phyloP scores from a whole-genome alignment of 1,284 basidiomycete genomes.

The Irpex sp. region DNA sequence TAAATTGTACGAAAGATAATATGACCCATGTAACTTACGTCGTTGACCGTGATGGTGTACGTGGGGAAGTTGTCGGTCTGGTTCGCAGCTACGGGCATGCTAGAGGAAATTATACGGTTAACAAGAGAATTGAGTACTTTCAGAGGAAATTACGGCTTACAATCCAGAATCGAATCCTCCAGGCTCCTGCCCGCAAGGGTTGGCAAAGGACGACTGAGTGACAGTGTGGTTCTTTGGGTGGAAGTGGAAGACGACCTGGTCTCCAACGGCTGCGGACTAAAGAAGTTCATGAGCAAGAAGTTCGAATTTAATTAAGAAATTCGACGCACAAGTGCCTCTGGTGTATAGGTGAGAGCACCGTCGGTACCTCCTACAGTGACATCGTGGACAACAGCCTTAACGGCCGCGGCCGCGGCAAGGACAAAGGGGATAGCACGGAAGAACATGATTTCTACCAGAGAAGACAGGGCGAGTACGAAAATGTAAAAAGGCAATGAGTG shows the following conservation, averaged over 20 bases:
- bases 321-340: constrained; percentile 48
- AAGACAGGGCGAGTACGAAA: constrained; percentile 20
- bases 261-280: constrained; percentile 46
- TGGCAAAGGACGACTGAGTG: constrained; percentile 52
- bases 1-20: background rate
- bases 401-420: constrained; percentile 44
- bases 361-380: constrained; percentile 49
- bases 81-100: constrained; percentile 46
- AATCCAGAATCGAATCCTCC: constrained; percentile 58
- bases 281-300: constrained; percentile 6
- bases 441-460: constrained; percentile 40
- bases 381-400: constrained; percentile 38
- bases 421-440: constrained; percentile 40
- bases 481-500: constrained; percentile 18
- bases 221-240: constrained; percentile 53
- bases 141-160: constrained; percentile 32
- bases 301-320: background rate
- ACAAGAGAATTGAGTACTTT: background rate
- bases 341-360: constrained; percentile 41
- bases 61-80: constrained; percentile 33
- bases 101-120: constrained; percentile 19
- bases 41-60: constrained; percentile 33
- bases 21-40: constrained; percentile 23
- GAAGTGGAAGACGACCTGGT: constrained; percentile 60
- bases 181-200: constrained; percentile 44